These are phyloP conservation scores for Yamadazyma olivae DNA, from an alignment of 805 yeast species.

Conservation along the genomic window DNA sequence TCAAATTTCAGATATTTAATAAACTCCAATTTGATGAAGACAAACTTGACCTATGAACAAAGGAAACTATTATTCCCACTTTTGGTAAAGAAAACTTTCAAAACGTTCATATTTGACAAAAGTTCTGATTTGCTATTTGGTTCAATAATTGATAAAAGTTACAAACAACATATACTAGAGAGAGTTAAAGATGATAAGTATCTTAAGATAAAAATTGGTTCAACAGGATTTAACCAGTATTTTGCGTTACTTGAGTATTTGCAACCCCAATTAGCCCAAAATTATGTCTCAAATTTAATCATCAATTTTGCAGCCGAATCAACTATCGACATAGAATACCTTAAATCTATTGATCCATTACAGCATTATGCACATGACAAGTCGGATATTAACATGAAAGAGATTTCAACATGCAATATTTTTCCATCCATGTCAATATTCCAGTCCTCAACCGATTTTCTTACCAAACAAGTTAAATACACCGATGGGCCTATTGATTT, in stretches of 20 bases:
- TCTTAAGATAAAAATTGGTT: constrained; percentile 5
- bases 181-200: constrained; percentile 2
- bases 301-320: neutral
- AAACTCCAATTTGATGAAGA: neutral
- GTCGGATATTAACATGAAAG: too few relatives aligned
- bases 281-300: neutral
- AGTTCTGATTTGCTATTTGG: neutral
- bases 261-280: neutral
- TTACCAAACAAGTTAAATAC: neutral
- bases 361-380: too few relatives aligned
- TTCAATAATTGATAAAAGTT: neutral
- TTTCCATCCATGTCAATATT: constrained; percentile 2
- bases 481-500: neutral
- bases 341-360: too few relatives aligned
- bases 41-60: constrained; percentile 1
- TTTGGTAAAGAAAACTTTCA: constrained; percentile 6
- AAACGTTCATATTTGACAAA: constrained; percentile 2
- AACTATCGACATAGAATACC: too few relatives aligned
- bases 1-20: constrained; percentile 4
- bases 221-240: constrained; percentile 7
- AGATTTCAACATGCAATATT: too few relatives aligned
- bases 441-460: neutral
- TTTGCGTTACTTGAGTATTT: constrained; percentile 4
- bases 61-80: neutral
- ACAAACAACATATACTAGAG: neutral